Base-by-base conservation (phyloP, 2,329 filamentous ascomycete species). In the Emergomyces pasteurianus region DNA sequence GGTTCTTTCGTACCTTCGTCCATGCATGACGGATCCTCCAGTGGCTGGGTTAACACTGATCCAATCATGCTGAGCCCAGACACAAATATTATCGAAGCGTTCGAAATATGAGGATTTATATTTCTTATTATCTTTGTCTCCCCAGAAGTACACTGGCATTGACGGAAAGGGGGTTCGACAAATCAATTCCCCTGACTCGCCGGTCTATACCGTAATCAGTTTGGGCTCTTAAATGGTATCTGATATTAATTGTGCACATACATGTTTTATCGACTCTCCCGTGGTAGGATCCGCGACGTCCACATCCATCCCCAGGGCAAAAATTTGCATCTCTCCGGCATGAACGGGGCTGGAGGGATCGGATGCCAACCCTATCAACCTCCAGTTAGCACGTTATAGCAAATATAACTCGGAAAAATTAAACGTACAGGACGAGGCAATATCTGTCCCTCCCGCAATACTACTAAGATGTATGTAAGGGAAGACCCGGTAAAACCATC, bases 51-150 rank as follows among this genome's bases (percentile, higher is more conserved):
- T 77, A 47, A 69, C 70, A 58, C 72, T 75, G 21, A 78, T 70
- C 71, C 74, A 78, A 63, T 80, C 78, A 62, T 78, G 76, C 63
- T 80, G 77, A 23, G 75, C 74, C 76, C 72, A 79, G 23, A 77
- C 70, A 59, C 72, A 70, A 16, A 74, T 65, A 31, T 70, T 65
- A 9, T 69, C 66, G 62, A 77, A 79, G 31, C 72, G 69, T 61
- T 75, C 74, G 65, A 80, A 80, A 66, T 80, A 80, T 14, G 75
- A 73, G 12, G 68, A 68, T n/a, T 67, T 68, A 66, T 80, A 80
- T 63, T 70, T 74, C 16, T 71, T 70, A 16, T 71, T 69, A 14
- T 69, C 72, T 3, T 68, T 62, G 61, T 79, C 75, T 31, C 75
- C 76, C 74, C 76, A 78, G 67, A 80, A 77, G 56, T 73, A 73